These are phyloP conservation scores for Pseudocercospora musae DNA, from an alignment of 2,329 filamentous ascomycete species.

Conservation along the genomic window DNA sequence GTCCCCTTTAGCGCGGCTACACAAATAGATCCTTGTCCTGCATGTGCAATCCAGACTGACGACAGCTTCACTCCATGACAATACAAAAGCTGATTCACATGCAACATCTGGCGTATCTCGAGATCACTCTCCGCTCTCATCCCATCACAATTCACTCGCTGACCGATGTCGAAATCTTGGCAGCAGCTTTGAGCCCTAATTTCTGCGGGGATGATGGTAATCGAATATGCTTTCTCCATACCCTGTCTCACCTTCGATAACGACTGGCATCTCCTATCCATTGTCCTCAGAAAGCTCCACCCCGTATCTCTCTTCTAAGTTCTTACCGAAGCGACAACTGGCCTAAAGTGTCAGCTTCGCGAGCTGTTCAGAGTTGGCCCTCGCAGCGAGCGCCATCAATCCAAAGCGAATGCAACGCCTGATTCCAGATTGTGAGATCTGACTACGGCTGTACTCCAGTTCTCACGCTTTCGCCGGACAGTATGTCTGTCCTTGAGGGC, in stretches of 20 bases:
- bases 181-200: neutral
- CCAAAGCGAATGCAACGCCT: neutral
- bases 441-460: neutral
- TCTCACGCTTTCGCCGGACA: neutral
- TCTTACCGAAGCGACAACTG: neutral
- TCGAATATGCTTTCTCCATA: neutral
- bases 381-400: neutral
- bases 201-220: neutral
- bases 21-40: slow-evolving; percentile 2
- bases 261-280: neutral
- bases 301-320: neutral
- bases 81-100: neutral
- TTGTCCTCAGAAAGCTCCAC: neutral
- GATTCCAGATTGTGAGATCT: neutral
- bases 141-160: neutral
- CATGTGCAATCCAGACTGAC: neutral
- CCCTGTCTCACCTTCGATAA: neutral
- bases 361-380: neutral
- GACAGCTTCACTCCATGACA: neutral
- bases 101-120: neutral
- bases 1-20: neutral
- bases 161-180: neutral
- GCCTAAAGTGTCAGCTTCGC: neutral
- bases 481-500: neutral
- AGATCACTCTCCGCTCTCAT: neutral